Conservation (phyloP, 441 rosid species). For the Dalechampia spathulata region DNA sequence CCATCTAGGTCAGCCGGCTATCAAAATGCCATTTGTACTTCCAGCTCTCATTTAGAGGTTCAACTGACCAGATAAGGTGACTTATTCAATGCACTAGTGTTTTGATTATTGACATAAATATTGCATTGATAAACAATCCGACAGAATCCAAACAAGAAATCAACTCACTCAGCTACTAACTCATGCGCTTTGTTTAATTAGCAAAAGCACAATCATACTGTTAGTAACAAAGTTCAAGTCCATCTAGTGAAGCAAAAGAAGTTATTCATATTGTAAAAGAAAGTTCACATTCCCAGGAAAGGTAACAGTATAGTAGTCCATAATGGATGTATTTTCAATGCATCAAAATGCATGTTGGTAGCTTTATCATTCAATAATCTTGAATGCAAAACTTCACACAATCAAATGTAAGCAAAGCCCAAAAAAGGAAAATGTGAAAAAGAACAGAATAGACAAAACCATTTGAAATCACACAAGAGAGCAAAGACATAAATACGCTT, state of each 20-base stretch:
- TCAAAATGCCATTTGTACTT: background rate
- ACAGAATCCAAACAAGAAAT: background rate
- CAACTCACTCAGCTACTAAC: no score
- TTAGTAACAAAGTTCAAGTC: background rate
- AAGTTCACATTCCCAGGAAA: background rate
- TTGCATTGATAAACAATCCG: background rate
- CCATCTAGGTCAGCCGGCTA: no score
- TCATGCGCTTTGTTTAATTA: no score
- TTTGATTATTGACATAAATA: no score
- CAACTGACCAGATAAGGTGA: background rate
- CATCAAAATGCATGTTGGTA: background rate
- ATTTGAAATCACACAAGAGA: background rate
- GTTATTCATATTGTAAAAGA: background rate
- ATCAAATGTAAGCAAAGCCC: background rate
- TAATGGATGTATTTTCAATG: background rate
- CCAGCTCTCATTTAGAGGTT: background rate
- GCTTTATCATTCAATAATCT: background rate
- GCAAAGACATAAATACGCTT: background rate
- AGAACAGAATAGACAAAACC: background rate
- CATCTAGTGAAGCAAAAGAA: background rate
- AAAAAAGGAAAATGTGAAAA: background rate
- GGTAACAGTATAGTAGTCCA: background rate
- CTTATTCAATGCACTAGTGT: no score
- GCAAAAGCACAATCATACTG: background rate
- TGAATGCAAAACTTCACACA: background rate